Base-by-base conservation (phyloP, 306 rosid species). In the Quercus berberidifolia region DNA sequence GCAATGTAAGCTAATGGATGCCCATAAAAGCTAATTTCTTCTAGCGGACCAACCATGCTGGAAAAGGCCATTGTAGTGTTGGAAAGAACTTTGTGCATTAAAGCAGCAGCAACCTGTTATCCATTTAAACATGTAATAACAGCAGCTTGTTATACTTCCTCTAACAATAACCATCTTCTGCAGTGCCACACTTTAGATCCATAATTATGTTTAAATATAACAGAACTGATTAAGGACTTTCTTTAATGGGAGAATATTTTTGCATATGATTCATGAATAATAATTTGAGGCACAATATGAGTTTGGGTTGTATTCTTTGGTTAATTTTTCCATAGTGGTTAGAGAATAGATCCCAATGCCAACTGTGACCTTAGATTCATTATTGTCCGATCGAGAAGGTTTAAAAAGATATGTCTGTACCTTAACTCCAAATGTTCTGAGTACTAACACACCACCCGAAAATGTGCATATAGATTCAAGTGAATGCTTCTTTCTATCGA, bases 21-120 rank as follows among this genome's bases (percentile, higher is more conserved):
- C 58, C 90, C 94, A 41, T 63, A 86, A 74, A 90, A 92, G 79
- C 86, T 83, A 46, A 92, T 76, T 71, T 92, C 92, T 78, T 92
- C 92, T 11, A 55, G n/a, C 0, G 97, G 97, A 70, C 94, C 94
- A 57, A 79, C 75, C 75, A 92, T 18, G 71, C 79, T 89, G 3
- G 97, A 88, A 80, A 92, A 85, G 4, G 89, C 49, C 72, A 88
- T 0, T 10, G 92, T 90, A 1, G 90, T 88, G 78, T 90, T 74
- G 6, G 30, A 85, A 51, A 88, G 57, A 74, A 81, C 78, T 72
- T 88, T 88, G 21, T 75, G 83, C 38, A 83, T 85, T 73, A 87
- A 38, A 9, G 70, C 74, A 77, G 84, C 89, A 28, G 87, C 81
- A n/a, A 74, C 60, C 97, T 90, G 73, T 17, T 60, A 5, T 4